Base-by-base conservation (phyloP, 306 rosid genomes). In the Vicia villosa region DNA sequence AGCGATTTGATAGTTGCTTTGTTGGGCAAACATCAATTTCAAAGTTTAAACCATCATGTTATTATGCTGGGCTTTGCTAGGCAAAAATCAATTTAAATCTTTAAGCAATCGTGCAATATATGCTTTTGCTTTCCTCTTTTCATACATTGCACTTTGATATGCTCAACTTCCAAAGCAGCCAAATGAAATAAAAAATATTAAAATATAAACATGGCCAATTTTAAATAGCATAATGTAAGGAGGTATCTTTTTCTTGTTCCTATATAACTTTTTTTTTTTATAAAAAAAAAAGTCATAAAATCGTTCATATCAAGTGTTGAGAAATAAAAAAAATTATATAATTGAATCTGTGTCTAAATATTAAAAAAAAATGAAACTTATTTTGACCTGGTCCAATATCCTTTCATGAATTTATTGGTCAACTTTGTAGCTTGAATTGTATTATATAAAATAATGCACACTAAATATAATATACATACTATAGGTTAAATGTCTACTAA, bases 151-250 rank as follows among this genome's bases (percentile, higher is more conserved):
- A 68, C 64, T 17, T 38, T 38, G 46, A 21, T 42, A 64, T 24
- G 43, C 50, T 49, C 56, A 60, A 60, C 63, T 63, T 73, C 45
- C 64, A 68, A 49, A 60, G 70, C 10, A 51, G 66, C 28, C 63
- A 38, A 76, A n/a, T n/a, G n/a, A 68, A 51, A 26, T 5, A 10
- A 5, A 28, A 28, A 34, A 9, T 5, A 36, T 8, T 52, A 68
- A 41, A 50, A 14, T 40, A 63, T 0, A 42, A 40, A 62, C 11
- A 3, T n/a, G n/a, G 16, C 1, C 57, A 10, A 30, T 47, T 66
- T 24, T 28, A 66, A 30, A 43, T 59, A 10, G 6, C n/a, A 36
- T 36, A 60, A 30, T 32, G 6, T 34, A 60, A 60, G n/a, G 1
- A 60, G 16, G 59, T 21, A 21, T 52, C 46, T 8, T 34, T 60